Conservation (phyloP, 2,329 filamentous ascomycete species). For the Penicillium paneum region DNA sequence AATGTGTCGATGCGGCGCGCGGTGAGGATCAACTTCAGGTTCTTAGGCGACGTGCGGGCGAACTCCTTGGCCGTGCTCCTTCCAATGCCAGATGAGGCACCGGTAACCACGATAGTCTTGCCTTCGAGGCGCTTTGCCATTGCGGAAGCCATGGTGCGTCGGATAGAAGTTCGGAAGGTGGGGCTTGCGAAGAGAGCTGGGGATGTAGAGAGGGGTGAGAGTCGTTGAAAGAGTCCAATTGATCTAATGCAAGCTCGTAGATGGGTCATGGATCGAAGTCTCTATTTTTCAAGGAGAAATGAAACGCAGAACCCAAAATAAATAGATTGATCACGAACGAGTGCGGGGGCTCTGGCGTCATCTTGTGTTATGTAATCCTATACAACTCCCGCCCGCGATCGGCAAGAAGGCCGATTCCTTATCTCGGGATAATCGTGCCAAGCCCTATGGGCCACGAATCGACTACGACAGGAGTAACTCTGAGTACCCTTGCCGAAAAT, state of each 20-base stretch:
- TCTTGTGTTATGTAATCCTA: constrained; percentile 17
- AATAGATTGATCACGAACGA: constrained; percentile 7
- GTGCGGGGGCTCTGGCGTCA: constrained; percentile 25
- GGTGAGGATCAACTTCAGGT: constrained; percentile 80
- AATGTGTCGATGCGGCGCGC: constrained; percentile 80
- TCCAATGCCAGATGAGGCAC: constrained; percentile 90
- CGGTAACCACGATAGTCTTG: constrained; percentile 90
- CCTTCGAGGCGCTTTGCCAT: constrained; percentile 80
- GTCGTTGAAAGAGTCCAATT: constrained; percentile 23
- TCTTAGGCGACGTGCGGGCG: constrained; percentile 74
- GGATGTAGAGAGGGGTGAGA: constrained; percentile 11
- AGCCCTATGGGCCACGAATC: background rate
- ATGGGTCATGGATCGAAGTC: constrained; percentile 28
- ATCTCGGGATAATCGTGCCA: background rate
- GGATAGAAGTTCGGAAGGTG: constrained; percentile 19
- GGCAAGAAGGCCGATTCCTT: constrained; percentile 1
- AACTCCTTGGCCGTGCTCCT: constrained; percentile 76
- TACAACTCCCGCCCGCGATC: background rate
- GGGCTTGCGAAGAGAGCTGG: constrained; percentile 20
- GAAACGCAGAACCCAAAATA: constrained; percentile 11
- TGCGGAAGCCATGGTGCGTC: constrained; percentile 61
- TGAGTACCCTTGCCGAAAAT: background rate
- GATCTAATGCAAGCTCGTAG: constrained; percentile 23
- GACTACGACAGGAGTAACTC: background rate
- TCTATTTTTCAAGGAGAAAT: constrained; percentile 4